These are phyloP conservation scores for Coemansia sp. DNA, from an alignment of 192 early-diverging fungal species.

Conservation along the genomic window DNA sequence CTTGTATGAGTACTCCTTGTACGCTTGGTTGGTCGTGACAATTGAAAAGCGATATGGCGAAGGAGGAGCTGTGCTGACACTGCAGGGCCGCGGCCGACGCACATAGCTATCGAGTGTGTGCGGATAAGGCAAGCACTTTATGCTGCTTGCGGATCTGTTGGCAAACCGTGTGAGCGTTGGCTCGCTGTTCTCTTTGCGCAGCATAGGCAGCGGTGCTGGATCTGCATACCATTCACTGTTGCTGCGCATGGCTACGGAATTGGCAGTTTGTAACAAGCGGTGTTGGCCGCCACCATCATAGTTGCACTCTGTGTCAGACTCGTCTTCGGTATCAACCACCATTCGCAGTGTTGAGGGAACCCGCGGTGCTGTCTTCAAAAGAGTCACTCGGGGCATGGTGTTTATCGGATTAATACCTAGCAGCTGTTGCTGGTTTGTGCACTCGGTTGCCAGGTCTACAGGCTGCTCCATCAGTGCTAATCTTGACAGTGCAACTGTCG, in stretches of 20 bases:
- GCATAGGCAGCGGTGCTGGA: background rate
- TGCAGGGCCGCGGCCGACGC: constrained; percentile 31
- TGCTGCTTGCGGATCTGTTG: constrained; percentile 15
- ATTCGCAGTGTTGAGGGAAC: constrained; percentile 43
- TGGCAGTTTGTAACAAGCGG: background rate
- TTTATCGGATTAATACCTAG: background rate
- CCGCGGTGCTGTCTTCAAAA: constrained; percentile 26
- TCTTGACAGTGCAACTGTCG: background rate
- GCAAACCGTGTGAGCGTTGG: constrained; percentile 17
- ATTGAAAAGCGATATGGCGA: constrained; percentile 44
- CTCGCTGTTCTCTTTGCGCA: constrained; percentile 34
- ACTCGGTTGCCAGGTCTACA: background rate
- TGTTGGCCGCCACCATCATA: background rate
- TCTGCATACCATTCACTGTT: background rate
- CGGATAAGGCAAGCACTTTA: constrained; percentile 30
- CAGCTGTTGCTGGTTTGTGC: background rate
- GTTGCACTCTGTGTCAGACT: background rate
- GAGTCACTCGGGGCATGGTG: background rate
- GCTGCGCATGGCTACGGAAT: background rate
- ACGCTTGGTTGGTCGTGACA: constrained; percentile 34
- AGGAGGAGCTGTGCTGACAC: constrained; percentile 19
- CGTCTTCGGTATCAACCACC: background rate
- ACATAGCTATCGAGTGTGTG: constrained; percentile 40
- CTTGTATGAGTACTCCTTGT: constrained; percentile 46
- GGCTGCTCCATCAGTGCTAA: background rate